Base-by-base conservation (phyloP, 2,329 filamentous ascomycete species). In the Monosporascus sp. region DNA sequence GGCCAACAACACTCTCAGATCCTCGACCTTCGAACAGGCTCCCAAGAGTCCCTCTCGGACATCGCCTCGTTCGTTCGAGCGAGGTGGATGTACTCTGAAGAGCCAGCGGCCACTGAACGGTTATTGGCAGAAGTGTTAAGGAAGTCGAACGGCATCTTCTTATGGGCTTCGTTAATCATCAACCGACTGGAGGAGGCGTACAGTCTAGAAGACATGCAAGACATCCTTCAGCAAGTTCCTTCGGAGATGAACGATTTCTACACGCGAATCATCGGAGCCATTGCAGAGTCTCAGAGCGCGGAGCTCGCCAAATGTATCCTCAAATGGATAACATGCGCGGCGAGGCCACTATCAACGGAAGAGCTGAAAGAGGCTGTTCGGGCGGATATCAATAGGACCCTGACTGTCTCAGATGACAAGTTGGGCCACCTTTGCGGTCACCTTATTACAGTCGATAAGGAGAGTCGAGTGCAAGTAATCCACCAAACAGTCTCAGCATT, bases 161-260 rank as follows among this genome's bases (percentile, higher is more conserved):
- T 64, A 6, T 64, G 62, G 62, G 61, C 60, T 4, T 60, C 60
- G 2, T 52, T 64, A 3, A 60, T 57, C 31, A 53, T 62, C 45
- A 51, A 51, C 2, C 48, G 54, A 4, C 52, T 64, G 2, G 57
- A 61, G 5, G 53, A 58, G 1, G 54, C 51, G 1, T 60, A 62
- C 55, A 62, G 54, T 24, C 43, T 60, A n/a, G 60, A 64, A 49
- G 56, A 61, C 20, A 63, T 58, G 55, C 52, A 57, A 25, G 55
- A 54, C 15, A 50, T 60, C 9, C 47, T 64, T n/a, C 45, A 52
- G 35, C 51, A 60, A 25, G 55, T 62, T 3, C 62, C 62, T 11
- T 45, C 55, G 7, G 62, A 60, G 48, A 63, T 65, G 61, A 55
- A 58, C 37, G 57, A 53, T 3, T 55, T 64, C 45, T 65, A 65